A percentile compares a stretch with the other conserved stretches of the same genome.
These are phyloP conservation scores for Marvania coccoides DNA, from an alignment of 139 green algal species.

Conservation along the genomic window DNA sequence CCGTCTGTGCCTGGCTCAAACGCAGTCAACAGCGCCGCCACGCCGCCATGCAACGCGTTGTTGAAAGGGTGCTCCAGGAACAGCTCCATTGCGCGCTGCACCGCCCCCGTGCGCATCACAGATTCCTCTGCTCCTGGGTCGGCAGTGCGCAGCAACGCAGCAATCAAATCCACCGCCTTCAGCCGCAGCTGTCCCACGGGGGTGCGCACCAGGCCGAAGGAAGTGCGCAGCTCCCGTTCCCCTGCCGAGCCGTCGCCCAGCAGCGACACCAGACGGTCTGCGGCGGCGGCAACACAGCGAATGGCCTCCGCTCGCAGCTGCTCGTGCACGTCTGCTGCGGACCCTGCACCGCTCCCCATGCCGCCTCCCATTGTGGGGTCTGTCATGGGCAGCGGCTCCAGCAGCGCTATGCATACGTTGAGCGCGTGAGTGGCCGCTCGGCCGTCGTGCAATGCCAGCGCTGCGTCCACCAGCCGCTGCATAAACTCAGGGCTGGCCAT, in stretches of 20 bases:
- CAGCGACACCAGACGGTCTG: slow-evolving; percentile 49
- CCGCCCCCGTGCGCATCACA: slow-evolving; percentile 36
- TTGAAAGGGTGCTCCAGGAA: slow-evolving; percentile 84
- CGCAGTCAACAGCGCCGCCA: slow-evolving; percentile 50
- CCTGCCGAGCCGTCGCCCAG: slow-evolving; percentile 15
- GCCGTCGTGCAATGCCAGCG: slow-evolving; percentile 14
- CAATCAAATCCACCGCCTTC: slow-evolving; percentile 72
- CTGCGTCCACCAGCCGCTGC: slow-evolving; percentile 22
- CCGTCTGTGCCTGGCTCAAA: slow-evolving; percentile 18
- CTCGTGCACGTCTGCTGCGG: slow-evolving; percentile 6
- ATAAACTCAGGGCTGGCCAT: slow-evolving; percentile 39
- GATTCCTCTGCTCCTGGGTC: slow-evolving; percentile 41
- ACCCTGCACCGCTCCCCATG: slow-evolving; percentile 3
- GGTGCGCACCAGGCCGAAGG: slow-evolving; percentile 68
- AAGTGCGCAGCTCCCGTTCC: slow-evolving; percentile 41
- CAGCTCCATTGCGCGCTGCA: slow-evolving; percentile 59
- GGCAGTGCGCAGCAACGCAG: slow-evolving; percentile 61
- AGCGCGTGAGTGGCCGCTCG: slow-evolving; percentile 43
- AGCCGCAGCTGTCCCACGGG: slow-evolving; percentile 64
- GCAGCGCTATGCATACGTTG: slow-evolving; percentile 70
- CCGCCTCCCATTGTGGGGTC: slow-evolving; percentile 1
- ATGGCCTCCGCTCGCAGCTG: slow-evolving; percentile 28
- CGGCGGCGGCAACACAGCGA: slow-evolving; percentile 23
- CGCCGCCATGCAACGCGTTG: slow-evolving; percentile 77
- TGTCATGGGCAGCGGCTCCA: slow-evolving; percentile 55